Percentiles rank a stretch among this genome's conserved stretches.
phyloP scores from a whole-genome alignment of 192 early-diverging fungal genomes.

The Hyaloraphidium curvatum region DNA sequence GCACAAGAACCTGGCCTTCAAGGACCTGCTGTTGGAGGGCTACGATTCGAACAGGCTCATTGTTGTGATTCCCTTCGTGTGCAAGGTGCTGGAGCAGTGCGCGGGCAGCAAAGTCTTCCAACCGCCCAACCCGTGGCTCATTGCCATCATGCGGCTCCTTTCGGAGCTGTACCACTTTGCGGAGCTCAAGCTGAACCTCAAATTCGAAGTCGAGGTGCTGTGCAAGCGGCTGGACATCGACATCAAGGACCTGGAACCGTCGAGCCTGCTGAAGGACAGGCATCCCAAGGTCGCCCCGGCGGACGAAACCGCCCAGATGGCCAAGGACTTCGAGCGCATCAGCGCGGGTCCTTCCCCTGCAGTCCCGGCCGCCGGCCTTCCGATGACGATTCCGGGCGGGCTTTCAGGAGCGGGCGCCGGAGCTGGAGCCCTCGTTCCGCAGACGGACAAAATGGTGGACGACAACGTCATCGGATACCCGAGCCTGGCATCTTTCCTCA shows the following conservation, averaged over 20 bases:
- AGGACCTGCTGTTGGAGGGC: slow-evolving; percentile 84
- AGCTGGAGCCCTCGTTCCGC: slow-evolving; percentile 6
- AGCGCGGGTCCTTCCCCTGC: too few relatives aligned
- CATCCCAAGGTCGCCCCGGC: background rate
- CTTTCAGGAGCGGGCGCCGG: background rate
- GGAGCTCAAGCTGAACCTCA: slow-evolving; percentile 83
- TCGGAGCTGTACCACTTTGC: slow-evolving; percentile 86
- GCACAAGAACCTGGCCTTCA: slow-evolving; percentile 88
- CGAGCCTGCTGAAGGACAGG: slow-evolving; percentile 2
- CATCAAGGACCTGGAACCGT: slow-evolving; percentile 39
- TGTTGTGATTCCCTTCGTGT: slow-evolving; percentile 95
- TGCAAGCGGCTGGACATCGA: slow-evolving; percentile 79
- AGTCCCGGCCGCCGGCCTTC: background rate
- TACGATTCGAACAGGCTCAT: slow-evolving; percentile 68
- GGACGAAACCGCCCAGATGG: too few relatives aligned
- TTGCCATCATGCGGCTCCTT: slow-evolving; percentile 80
- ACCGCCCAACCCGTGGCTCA: slow-evolving; percentile 94
- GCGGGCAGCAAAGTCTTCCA: slow-evolving; percentile 69
- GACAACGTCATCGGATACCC: slow-evolving; percentile 20
- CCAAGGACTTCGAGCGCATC: too few relatives aligned
- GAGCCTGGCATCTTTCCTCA: slow-evolving; percentile 43
- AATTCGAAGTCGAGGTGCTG: slow-evolving; percentile 95
- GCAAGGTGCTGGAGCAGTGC: slow-evolving; percentile 88
- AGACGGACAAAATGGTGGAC: slow-evolving; percentile 10
- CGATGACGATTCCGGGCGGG: slow-evolving; percentile 9